These are phyloP conservation scores for Pleurotus tuber-regium DNA, from an alignment of 768 basidiomycete genomes.

Conservation along the genomic window DNA sequence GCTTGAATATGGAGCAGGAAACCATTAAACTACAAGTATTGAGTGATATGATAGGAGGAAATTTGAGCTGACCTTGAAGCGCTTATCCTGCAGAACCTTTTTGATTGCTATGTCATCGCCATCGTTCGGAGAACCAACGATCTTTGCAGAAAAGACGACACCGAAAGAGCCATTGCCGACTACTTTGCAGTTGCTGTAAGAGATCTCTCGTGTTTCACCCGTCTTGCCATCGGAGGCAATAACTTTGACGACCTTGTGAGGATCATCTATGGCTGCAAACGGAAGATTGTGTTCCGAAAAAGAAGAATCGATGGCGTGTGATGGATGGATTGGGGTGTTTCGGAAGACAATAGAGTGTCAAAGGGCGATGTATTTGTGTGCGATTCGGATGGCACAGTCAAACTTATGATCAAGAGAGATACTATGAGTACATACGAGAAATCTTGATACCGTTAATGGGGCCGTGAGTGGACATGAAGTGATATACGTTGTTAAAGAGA, in stretches of 20 bases:
- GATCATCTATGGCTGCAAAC: conserved; percentile 82
- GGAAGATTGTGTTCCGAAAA: conserved; percentile 8
- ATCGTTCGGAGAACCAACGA: conserved; percentile 62
- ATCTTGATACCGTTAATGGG: conserved; percentile 89
- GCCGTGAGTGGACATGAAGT: conserved; percentile 65
- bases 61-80: conserved; percentile 86
- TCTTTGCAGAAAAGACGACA: conserved; percentile 95
- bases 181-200: conserved; percentile 97
- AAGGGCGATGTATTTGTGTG: background rate
- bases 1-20: no score
- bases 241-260: conserved; percentile 94
- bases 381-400: background rate
- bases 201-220: conserved; percentile 82
- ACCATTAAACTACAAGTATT: background rate
- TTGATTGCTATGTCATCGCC: conserved; percentile 97
- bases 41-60: background rate
- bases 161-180: conserved; percentile 99
- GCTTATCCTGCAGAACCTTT: conserved; percentile 99
- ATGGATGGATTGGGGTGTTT: background rate
- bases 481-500: conserved; percentile 11
- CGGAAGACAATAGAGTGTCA: no score
- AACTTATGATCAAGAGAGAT: conserved; percentile 5
- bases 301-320: background rate
- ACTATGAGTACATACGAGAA: conserved; percentile 69
- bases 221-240: conserved; percentile 93